These are phyloP conservation scores for Trypanosomatidae sp. DNA, from an alignment of 208 protist genomes.

Conservation along the genomic window DNA sequence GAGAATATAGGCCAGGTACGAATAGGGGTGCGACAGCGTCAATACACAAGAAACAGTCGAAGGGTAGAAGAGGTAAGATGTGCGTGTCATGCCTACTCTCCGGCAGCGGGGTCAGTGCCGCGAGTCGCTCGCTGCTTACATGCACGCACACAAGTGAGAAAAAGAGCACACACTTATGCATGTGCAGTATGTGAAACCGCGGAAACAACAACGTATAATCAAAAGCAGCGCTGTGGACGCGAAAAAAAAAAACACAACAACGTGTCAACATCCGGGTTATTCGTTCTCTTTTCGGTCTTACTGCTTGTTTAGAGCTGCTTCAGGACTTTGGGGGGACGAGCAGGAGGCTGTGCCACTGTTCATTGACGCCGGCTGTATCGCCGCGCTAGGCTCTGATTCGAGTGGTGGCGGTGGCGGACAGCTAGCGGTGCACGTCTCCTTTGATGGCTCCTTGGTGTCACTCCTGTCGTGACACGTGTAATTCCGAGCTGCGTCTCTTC, in stretches of 20 bases:
- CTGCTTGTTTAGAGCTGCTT: background rate
- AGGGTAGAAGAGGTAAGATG: background rate
- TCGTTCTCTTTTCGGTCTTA: background rate
- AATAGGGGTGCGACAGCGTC: background rate
- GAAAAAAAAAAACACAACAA: background rate
- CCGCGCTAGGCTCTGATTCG: background rate
- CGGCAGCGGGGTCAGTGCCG: background rate
- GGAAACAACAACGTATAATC: too few relatives aligned
- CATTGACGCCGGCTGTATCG: background rate
- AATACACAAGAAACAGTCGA: background rate
- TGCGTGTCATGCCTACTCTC: background rate
- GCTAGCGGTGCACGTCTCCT: background rate
- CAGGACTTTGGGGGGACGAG: background rate
- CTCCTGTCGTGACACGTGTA: background rate
- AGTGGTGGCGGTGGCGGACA: background rate
- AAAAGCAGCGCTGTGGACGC: background rate
- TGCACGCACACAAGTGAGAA: background rate
- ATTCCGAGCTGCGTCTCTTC: background rate
- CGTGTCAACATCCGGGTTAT: background rate
- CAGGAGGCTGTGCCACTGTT: background rate
- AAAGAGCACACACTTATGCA: background rate
- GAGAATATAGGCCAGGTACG: background rate
- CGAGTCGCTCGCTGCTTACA: background rate
- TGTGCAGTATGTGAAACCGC: background rate
- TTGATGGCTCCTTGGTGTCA: background rate